A percentile compares a stretch with the other conserved stretches of the same genome.
Evolutionary conservation across 257 asterid species (phyloP).

Genomic region (Solanum appendiculatum): DNA sequence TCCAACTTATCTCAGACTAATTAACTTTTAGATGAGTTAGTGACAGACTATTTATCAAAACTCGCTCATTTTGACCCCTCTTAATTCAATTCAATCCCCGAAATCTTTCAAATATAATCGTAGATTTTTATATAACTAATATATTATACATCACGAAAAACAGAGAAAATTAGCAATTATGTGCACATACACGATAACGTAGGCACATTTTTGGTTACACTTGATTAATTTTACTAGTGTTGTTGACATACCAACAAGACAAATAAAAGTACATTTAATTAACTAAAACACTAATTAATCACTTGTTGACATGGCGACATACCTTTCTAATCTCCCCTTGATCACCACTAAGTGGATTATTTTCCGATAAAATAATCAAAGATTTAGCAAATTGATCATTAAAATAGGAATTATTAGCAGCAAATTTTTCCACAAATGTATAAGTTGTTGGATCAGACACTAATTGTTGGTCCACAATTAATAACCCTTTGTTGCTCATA

Average conservation of each 20-base stretch:
- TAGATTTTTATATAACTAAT: neutral
- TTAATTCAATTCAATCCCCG: neutral
- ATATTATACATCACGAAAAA: neutral
- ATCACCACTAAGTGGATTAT: slow-evolving; percentile 45
- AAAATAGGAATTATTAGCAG: slow-evolving; percentile 57
- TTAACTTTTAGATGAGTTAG: neutral
- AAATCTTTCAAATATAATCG: neutral
- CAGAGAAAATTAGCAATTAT: neutral
- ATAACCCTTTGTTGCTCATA: slow-evolving; percentile 39
- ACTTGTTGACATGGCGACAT: slow-evolving; percentile 44
- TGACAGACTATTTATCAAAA: neutral
- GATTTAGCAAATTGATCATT: slow-evolving; percentile 58
- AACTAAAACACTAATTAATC: neutral
- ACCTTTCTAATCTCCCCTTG: slow-evolving; percentile 62
- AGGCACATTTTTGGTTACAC: neutral
- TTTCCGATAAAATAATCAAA: slow-evolving; percentile 47
- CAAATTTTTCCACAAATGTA: slow-evolving; percentile 69
- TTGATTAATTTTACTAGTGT: neutral
- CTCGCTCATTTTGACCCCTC: neutral
- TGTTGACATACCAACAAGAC: neutral
- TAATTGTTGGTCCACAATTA: slow-evolving; percentile 47
- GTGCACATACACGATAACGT: neutral
- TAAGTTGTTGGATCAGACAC: slow-evolving; percentile 45
- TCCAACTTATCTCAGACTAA: neutral
- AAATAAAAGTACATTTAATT: neutral